These are phyloP conservation scores for Metschnikowia borealis DNA, from an alignment of 805 yeast genomes.

Conservation along the genomic window DNA sequence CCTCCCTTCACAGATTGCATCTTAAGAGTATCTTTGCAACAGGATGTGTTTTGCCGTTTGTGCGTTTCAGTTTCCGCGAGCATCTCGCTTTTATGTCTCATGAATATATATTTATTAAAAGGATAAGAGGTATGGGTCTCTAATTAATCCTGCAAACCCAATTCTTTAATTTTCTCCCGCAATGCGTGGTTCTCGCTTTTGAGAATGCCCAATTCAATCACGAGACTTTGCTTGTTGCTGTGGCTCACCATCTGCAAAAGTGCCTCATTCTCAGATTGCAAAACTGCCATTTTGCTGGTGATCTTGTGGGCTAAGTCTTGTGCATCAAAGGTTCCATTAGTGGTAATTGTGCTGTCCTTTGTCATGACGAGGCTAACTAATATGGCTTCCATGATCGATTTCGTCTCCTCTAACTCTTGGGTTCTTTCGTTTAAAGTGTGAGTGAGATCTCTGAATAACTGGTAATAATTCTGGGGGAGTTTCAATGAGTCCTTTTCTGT, in stretches of 20 bases:
- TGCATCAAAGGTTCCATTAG: conserved; percentile 63
- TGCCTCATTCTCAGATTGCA: conserved; percentile 67
- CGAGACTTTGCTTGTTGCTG: conserved; percentile 71
- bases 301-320: conserved; percentile 74
- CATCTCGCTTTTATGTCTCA: background rate
- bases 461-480: conserved; percentile 43
- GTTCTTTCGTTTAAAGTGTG: conserved; percentile 42
- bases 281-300: conserved; percentile 53
- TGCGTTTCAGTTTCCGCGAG: background rate
- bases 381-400: conserved; percentile 58
- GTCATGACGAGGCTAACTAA: conserved; percentile 28
- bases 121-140: background rate
- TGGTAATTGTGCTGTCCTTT: conserved; percentile 30
- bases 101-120: background rate
- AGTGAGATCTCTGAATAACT: conserved; percentile 47
- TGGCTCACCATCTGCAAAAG: conserved; percentile 67
- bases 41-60: background rate
- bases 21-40: background rate
- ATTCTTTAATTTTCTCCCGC: conserved; percentile 12
- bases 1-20: background rate
- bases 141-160: conserved; percentile 3
- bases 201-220: conserved; percentile 62
- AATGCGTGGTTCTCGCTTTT: conserved; percentile 35
- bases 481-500: conserved; percentile 18
- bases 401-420: conserved; percentile 56